Base-by-base conservation (phyloP, 2,329 filamentous ascomycete species). In the Botrytis squamosa region DNA sequence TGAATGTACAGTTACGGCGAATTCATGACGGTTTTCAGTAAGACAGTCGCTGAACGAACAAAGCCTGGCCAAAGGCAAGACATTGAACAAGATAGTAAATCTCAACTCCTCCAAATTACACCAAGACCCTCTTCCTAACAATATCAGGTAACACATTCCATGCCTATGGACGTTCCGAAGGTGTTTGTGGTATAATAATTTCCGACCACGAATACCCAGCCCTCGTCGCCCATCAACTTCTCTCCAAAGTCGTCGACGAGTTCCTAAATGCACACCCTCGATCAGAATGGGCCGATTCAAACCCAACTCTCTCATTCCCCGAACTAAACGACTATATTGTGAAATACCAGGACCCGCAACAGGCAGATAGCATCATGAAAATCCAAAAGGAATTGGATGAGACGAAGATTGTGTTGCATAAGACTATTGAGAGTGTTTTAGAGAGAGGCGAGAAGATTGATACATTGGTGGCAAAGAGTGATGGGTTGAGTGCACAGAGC, bases 371-470 rank as follows among this genome's bases (percentile, higher is more conserved):
- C 84, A 97, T 98, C 82, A 89, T 94, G 86, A 95, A 94, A 87
- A 98, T 99, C 80, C 95, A 98, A 84, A 92, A 94, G 85, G 94
- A 99, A 85, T 87, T 99, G 75, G 95, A 98, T 81, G 95, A 98
- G 87, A 98, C 95, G 75, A 98, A 98, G 88, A 95, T 97, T 81
- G 92, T 97, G 74, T 87, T 99, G 79, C 94, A 98, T 85, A 97
- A 98, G 89, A 98, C 96, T 63, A 98, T 97, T 80, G 92, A 97
- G 85, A 93, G 90, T 80, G 91, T 92, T 74, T 83, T 98, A 80
- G 92, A 98, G 86, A 89, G 96, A 75, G 96, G 95, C 60, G 95
- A 98, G 89, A 98, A 98, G 88, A 94, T 99, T 78, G 95, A 98
- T 81, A 93, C 92, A 79, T 84, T 99, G 79, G 95, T 98, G 64